These are phyloP conservation scores for Carex myosuroides DNA, from an alignment of 176 grass and related monocot genomes.

Conservation along the genomic window DNA sequence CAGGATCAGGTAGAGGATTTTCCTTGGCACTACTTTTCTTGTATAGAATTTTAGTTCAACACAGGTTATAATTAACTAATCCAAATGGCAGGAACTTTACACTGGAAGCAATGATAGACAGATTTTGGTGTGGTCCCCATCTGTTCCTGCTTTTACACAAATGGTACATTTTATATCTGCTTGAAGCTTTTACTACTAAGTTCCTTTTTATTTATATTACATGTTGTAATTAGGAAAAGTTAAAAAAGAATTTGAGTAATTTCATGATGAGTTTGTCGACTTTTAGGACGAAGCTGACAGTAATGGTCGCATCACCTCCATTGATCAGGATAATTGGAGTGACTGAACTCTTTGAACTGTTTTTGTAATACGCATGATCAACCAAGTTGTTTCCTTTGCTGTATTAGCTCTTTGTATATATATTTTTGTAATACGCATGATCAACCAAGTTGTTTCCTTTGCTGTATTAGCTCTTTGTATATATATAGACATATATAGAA, in stretches of 20 bases:
- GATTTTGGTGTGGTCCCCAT: slow-evolving; percentile 93
- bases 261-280: not conserved
- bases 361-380: not conserved
- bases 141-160: slow-evolving; percentile 47
- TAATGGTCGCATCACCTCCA: slow-evolving; percentile 13
- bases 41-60: not conserved
- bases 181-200: not conserved
- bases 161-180: slow-evolving; percentile 41
- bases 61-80: slow-evolving; percentile 3
- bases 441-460: not conserved
- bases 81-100: slow-evolving; percentile 64
- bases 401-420: too few species aligned
- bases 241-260: not conserved
- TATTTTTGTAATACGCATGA: not conserved
- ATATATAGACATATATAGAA: not conserved
- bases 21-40: slow-evolving; percentile 2
- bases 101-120: slow-evolving; percentile 95
- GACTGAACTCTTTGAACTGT: slow-evolving; percentile 28
- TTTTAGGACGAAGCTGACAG: slow-evolving; percentile 52
- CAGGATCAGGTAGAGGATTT: slow-evolving; percentile 52
- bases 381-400: too few species aligned
- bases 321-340: slow-evolving; percentile 88
- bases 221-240: not conserved
- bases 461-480: not conserved
- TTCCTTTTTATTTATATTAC: not conserved